Evolutionary conservation across 2,329 filamentous ascomycete genomes (phyloP).

Genomic region (Pseudodiploospora longispora): DNA sequence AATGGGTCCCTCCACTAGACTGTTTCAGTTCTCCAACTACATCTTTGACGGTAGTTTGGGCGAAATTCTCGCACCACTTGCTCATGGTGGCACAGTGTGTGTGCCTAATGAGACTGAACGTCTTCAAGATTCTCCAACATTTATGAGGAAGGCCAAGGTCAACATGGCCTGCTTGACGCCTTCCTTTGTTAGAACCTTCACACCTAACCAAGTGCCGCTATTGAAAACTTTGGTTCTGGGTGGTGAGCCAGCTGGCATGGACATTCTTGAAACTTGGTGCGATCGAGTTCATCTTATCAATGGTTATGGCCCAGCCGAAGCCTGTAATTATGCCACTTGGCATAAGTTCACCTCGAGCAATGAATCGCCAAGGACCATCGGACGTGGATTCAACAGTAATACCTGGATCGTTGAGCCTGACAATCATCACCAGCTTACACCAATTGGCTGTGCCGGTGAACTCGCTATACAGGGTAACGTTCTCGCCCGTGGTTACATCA

Average conservation of each 20-base stretch:
- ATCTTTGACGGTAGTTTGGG: slow-evolving; percentile 7
- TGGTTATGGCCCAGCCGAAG: slow-evolving; percentile 35
- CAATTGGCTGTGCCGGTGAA: slow-evolving; percentile 20
- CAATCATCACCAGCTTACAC: slow-evolving; percentile 12
- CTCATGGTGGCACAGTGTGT: slow-evolving; percentile 5
- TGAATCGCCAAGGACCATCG: slow-evolving; percentile 4
- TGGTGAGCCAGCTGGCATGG: slow-evolving; percentile 5
- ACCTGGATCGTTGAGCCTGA: slow-evolving; percentile 15
- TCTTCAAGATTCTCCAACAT: neutral
- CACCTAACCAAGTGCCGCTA: slow-evolving; percentile 4
- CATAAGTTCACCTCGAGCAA: neutral
- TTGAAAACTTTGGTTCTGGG: slow-evolving; percentile 6
- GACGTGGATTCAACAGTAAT: slow-evolving; percentile 4
- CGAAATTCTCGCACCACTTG: slow-evolving; percentile 4
- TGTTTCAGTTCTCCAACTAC: slow-evolving; percentile 7
- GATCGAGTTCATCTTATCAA: slow-evolving; percentile 27
- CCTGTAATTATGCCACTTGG: slow-evolving; percentile 18
- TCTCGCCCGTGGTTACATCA: slow-evolving; percentile 41
- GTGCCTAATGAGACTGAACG: slow-evolving; percentile 5
- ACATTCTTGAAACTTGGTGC: slow-evolving; percentile 2
- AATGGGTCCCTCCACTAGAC: neutral
- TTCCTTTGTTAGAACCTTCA: slow-evolving; percentile 5
- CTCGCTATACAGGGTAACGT: slow-evolving; percentile 32
- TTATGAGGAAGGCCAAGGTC: slow-evolving; percentile 3
- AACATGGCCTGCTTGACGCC: slow-evolving; percentile 6